Conservation (phyloP, 768 basidiomycete species). For the Rubroboletus pulcherrimus region DNA sequence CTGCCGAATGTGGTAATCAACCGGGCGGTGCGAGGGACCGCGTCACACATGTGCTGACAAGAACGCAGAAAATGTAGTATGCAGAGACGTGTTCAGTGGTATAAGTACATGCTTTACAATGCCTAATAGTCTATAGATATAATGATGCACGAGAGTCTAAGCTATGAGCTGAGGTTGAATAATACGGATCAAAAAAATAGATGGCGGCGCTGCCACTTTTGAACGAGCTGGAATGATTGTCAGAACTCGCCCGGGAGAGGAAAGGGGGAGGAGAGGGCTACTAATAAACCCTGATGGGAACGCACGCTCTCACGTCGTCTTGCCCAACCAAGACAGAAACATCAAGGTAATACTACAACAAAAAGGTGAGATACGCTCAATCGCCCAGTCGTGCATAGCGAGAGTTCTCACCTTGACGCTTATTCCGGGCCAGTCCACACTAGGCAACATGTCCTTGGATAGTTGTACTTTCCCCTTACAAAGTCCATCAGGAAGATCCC, state of each 20-base stretch:
- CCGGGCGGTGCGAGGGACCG: not conserved
- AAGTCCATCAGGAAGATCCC: constrained; percentile 63
- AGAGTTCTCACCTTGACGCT: constrained; percentile 54
- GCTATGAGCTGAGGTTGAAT: not conserved
- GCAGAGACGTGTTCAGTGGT: not conserved
- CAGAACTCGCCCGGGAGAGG: not conserved
- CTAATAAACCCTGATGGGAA: constrained; percentile 58
- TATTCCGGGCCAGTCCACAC: constrained; percentile 63
- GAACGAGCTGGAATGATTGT: not conserved
- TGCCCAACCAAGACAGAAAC: constrained; percentile 63
- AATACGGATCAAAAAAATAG: not conserved
- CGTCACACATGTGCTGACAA: not conserved
- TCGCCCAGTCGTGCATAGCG: constrained; percentile 2
- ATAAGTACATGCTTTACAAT: constrained; percentile 9
- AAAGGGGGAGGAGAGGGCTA: not conserved
- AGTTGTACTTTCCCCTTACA: constrained; percentile 57
- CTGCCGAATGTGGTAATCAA: constrained; percentile 3
- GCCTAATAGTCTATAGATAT: not conserved
- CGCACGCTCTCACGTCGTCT: constrained; percentile 57
- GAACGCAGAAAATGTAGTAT: not conserved
- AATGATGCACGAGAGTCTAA: not conserved
- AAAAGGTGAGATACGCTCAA: constrained; percentile 3
- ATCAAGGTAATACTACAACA: constrained; percentile 64
- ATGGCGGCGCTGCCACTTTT: not conserved
- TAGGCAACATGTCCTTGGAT: constrained; percentile 57